Evolutionary conservation across 805 yeast genomes (phyloP), one percentile per base, ranked within the genome.

Genomic region (Saccharomycopsis fermentans): DNA sequence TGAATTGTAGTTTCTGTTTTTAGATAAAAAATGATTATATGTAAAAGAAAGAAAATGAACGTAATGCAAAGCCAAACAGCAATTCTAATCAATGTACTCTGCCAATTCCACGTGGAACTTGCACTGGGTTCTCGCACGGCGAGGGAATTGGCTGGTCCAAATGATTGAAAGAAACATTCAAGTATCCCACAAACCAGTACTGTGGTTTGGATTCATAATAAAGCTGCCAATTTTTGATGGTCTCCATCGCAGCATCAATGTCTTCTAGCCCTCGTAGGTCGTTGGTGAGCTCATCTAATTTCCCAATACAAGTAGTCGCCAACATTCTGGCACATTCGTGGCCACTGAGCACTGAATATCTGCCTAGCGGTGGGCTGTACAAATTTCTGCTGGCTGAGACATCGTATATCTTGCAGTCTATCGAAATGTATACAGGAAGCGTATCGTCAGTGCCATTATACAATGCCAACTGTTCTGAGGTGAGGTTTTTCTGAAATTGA

Each of bases 261-360:
- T 64, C 64, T 58, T 79, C 81, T 24, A 86, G 69, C 0, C 85
- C 90, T 37, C 91, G 70, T 50, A 86, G 69, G 67, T 87, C 92
- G 67, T 80, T 77, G 0, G 91, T 85, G 61, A 76, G 75, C 64
- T 86, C 86, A 36, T 78, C 80, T 2, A 65, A 68, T 36, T 74
- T 74, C 47, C 70, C 67, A 59, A 86, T 81, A 64, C 90, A 86
- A 2, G 91, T 91, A 0, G 89, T 86, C 3, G 79, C 83, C 64
- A 78, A 84, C 19, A 86, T 86, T 32, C 91, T 71, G 2, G 90
- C 83, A 43, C 82, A 80, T 68, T 86, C 94, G 50, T 71, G 71
- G 0, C 92, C 94, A 35, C 83, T 77, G 65, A 86, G 78, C 48
- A 75, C 70, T 9, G 73, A 65, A 66, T 86, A 86, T 0, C 80